Percentiles rank a stretch among this genome's conserved stretches.
phyloP scores from a whole-genome alignment of 2,329 filamentous ascomycete species.

The Monosporascus ibericus region DNA sequence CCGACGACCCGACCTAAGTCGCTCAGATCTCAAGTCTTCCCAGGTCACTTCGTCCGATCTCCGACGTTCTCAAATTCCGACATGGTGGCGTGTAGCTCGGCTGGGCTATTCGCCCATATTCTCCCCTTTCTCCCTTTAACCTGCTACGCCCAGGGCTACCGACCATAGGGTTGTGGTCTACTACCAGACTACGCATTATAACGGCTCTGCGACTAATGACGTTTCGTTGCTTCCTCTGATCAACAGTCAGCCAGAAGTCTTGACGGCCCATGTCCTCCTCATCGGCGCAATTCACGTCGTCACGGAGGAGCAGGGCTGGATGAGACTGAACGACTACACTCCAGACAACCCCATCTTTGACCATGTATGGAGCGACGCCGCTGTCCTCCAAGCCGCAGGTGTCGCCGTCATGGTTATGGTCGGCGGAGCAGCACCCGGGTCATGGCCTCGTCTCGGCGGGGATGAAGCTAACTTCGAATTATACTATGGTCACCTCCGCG shows the following conservation, averaged over 20 bases:
- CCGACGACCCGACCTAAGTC: too few relatives aligned
- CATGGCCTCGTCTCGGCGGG: slow-evolving; percentile 55
- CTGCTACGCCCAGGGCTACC: slow-evolving; percentile 10
- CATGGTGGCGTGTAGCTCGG: slow-evolving; percentile 6
- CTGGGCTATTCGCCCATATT: slow-evolving; percentile 13
- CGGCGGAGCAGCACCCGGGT: slow-evolving; percentile 75
- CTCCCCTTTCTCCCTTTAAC: slow-evolving; percentile 17
- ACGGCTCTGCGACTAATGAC: slow-evolving; percentile 35
- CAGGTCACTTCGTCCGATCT: too few relatives aligned
- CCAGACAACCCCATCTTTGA: slow-evolving; percentile 62
- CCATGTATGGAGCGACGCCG: slow-evolving; percentile 73
- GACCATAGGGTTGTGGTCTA: slow-evolving; percentile 42
- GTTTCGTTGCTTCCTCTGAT: slow-evolving; percentile 50
- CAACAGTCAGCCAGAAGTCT: slow-evolving; percentile 35
- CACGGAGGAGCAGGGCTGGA: slow-evolving; percentile 48
- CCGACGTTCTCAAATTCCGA: too few relatives aligned
- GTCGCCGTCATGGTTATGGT: slow-evolving; percentile 82
- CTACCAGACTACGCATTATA: slow-evolving; percentile 45
- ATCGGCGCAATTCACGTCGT: slow-evolving; percentile 84
- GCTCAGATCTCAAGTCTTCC: too few relatives aligned
- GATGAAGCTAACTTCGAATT: slow-evolving; percentile 57
- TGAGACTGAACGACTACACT: slow-evolving; percentile 75
- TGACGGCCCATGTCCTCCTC: slow-evolving; percentile 74
- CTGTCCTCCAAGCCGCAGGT: slow-evolving; percentile 63
- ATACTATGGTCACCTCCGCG: slow-evolving; percentile 64